Conservation (phyloP, 768 basidiomycete genomes). For the Cystofilobasidium ferigula region DNA sequence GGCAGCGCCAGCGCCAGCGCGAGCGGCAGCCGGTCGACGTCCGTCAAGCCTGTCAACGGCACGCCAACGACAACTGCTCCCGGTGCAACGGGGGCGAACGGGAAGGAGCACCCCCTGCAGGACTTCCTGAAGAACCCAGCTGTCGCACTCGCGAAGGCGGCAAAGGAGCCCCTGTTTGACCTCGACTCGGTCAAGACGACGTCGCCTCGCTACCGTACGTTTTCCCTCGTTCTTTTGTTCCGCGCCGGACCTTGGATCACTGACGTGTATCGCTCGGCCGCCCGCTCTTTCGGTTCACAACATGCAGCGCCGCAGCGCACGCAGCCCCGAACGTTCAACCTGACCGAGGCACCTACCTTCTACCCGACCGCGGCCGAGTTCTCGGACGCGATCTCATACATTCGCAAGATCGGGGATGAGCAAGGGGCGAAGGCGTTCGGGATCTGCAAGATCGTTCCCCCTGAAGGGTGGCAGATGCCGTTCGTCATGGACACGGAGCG, state of each 20-base stretch:
- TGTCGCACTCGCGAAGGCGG: background rate
- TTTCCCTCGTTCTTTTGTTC: background rate
- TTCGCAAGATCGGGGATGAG: slow-evolving; percentile 54
- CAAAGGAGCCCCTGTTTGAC: slow-evolving; percentile 15
- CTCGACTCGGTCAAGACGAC: slow-evolving; percentile 12
- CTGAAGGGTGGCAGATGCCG: slow-evolving; percentile 86
- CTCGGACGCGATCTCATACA: slow-evolving; percentile 85
- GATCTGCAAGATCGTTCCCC: slow-evolving; percentile 93
- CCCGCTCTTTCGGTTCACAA: no score
- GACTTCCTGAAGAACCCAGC: slow-evolving; percentile 18
- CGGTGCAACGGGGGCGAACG: background rate
- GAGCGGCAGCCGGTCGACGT: background rate
- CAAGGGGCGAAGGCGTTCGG: slow-evolving; percentile 66
- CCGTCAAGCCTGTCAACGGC: background rate
- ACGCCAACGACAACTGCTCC: background rate
- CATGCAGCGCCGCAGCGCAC: slow-evolving; percentile 27
- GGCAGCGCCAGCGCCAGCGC: background rate
- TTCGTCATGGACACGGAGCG: slow-evolving; percentile 82
- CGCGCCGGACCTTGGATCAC: no score
- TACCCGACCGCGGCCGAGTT: slow-evolving; percentile 86
- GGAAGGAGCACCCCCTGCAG: background rate
- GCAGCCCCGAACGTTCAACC: slow-evolving; percentile 56
- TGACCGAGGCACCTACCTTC: slow-evolving; percentile 80
- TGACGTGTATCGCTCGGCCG: no score
- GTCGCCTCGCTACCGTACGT: slow-evolving; percentile 13